Evolutionary conservation across 768 basidiomycete species (phyloP), one percentile per base, ranked within the genome.

Genomic region (Leucogyrophana mollusca): DNA sequence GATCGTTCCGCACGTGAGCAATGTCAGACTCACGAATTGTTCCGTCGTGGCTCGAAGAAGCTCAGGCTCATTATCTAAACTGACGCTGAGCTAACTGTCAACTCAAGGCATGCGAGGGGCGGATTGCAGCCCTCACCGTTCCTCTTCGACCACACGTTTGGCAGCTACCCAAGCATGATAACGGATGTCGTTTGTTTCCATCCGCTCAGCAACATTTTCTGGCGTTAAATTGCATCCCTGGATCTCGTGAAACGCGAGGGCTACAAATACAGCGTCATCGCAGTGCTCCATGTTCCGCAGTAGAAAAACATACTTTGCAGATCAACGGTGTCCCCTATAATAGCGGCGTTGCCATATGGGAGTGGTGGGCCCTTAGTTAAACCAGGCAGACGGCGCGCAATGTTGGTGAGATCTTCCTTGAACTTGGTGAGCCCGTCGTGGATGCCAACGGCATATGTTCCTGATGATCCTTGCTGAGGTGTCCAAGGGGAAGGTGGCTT

Each of bases 271-370:
- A 34, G n/a, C n/a, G n/a, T n/a, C n/a, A n/a, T n/a, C n/a, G n/a
- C n/a, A n/a, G n/a, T n/a, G n/a, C n/a, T n/a, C n/a, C n/a, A n/a
- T n/a, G n/a, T n/a, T n/a, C n/a, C n/a, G n/a, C n/a, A n/a, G n/a
- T n/a, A 13, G 27, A 30, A 30, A 27, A 33, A 62, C 73, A 45
- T 59, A 78, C 78, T 63, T 56, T 70, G 57, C 22, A 73, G 68
- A 52, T 79, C 60, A 11, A 73, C 53, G 5, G 74, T 75, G 45
- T 76, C 64, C 6, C 69, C 73, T 18, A 77, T 54, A 47, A 77
- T 59, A 6, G 60, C 67, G n/a, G 64, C 61, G 39, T 63, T 55
- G n/a, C 47, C 47, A 23, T 56, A 30, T 13, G 13, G 27, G 13
- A n/a, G n/a, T n/a, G n/a, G n/a, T n/a, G n/a, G n/a, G n/a, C n/a